Base-by-base conservation (phyloP, 805 yeast species). In the Pichia heedii region DNA sequence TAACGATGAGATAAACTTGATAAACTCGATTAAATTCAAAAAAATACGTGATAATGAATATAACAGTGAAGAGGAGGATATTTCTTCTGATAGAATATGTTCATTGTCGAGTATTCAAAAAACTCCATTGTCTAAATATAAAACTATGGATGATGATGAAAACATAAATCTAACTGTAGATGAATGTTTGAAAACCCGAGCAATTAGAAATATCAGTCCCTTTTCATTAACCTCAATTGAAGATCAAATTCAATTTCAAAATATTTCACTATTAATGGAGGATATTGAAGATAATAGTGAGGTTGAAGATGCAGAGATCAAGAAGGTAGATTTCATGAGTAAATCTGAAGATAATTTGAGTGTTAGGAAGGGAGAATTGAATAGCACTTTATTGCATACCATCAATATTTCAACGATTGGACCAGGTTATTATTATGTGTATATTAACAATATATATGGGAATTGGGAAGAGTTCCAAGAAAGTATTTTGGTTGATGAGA, bases 391-490 rank as follows among this genome's bases (percentile, higher is more conserved):
- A 12, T 5, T 20, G 15, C 34, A 42, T 11, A 42, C 34, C 2
- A 20, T 34, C 6, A 38, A 34, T 19, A n/a, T 42, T 32, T 16
- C 39, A 3, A 39, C 20, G 15, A n/a, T 35, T 33, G 46, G 46
- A 9, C 42, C 46, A 11, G 27, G 29, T 3, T 43, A 46, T 22
- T 21, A 40, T 18, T 36, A 40, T 19, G 29, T 40, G 4, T 35
- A 47, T 35, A 30, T 47, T 27, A 33, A 37, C 27, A 27, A 30
- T 10, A 37, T 41, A 30, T 44, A 40, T 37, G 50, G 50, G 5
- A 39, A 21, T 16, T 32, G 34, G 33, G 45, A 46, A n/a, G 44
- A 46, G 16, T 37, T 39, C 37, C 41, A 36, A 26, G 6, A 19
- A 12, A 11, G 22, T 4, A 12, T 16, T 8, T 36, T 26, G n/a